phyloP scores from a whole-genome alignment of 805 yeast species.

The Ogataea dorogensis region DNA sequence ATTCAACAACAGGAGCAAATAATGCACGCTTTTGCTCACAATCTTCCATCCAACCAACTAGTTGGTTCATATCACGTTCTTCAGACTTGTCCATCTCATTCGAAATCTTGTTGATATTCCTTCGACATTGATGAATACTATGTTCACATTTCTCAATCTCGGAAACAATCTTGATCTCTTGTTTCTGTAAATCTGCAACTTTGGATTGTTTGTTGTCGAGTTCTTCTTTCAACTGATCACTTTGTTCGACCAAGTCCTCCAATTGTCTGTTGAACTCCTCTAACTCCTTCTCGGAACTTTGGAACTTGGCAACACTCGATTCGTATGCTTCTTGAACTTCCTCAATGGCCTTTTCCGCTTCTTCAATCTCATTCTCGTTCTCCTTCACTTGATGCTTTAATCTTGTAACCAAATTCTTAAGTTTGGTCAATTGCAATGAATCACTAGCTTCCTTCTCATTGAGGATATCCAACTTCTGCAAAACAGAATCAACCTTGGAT shows the following conservation, averaged over 20 bases:
- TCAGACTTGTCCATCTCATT: conserved; percentile 44
- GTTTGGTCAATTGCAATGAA: conserved; percentile 54
- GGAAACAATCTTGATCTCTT: conserved; percentile 65
- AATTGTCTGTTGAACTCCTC: conserved; percentile 29
- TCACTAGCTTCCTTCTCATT: conserved; percentile 57
- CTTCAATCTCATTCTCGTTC: conserved; percentile 46
- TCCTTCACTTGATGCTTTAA: conserved; percentile 46
- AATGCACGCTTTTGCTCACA: conserved; percentile 23
- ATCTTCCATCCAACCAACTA: conserved; percentile 51
- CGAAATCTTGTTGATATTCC: conserved; percentile 39
- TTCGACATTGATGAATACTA: conserved; percentile 37
- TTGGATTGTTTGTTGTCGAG: conserved; percentile 40
- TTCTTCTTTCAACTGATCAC: conserved; percentile 43
- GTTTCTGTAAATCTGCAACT: conserved; percentile 57
- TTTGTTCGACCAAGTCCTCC: conserved; percentile 40
- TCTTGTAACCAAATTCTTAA: conserved; percentile 62
- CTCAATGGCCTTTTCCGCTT: conserved; percentile 34
- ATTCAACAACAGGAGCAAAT: conserved; percentile 28
- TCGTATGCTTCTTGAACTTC: conserved; percentile 33
- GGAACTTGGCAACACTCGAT: conserved; percentile 26
- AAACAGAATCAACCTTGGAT: conserved; percentile 74
- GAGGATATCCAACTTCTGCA: conserved; percentile 61
- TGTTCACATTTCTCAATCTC: conserved; percentile 56
- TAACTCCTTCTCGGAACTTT: conserved; percentile 36
- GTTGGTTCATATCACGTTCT: conserved; percentile 52